Conservation (phyloP, 2,329 filamentous ascomycete genomes). For the Monilinia fructicola region DNA sequence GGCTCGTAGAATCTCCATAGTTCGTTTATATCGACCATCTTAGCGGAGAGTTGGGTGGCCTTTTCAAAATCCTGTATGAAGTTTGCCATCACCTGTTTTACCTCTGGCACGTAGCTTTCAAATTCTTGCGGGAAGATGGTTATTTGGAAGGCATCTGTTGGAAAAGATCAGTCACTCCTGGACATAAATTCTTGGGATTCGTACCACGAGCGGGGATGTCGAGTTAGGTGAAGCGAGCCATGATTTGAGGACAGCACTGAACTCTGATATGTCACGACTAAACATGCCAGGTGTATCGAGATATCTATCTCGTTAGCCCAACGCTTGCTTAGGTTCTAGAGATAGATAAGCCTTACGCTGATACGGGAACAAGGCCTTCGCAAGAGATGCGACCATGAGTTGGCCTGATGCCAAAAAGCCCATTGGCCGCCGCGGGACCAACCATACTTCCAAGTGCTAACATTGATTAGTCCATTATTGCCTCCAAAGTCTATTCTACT, state of each 20-base stretch:
- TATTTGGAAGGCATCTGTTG: slow-evolving; percentile 8
- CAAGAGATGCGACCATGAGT: slow-evolving; percentile 23
- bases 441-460: slow-evolving; percentile 30
- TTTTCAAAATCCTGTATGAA: slow-evolving; percentile 23
- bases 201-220: not conserved
- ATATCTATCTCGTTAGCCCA: slow-evolving; percentile 20
- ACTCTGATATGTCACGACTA: slow-evolving; percentile 25
- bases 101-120: not conserved
- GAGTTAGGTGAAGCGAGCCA: slow-evolving; percentile 20
- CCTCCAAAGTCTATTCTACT: not conserved
- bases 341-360: slow-evolving; percentile 22
- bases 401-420: slow-evolving; percentile 29
- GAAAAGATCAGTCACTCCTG: not conserved
- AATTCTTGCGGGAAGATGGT: slow-evolving; percentile 9
- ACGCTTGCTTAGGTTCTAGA: no score
- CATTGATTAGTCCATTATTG: not conserved
- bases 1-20: slow-evolving; percentile 11
- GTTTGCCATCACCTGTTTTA: slow-evolving; percentile 9
- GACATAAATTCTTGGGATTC: not conserved
- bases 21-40: not conserved
- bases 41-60: not conserved
- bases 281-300: slow-evolving; percentile 32
- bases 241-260: slow-evolving; percentile 6
- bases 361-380: slow-evolving; percentile 26
- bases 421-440: slow-evolving; percentile 28